Evolutionary conservation across 148 eudicot species (phyloP).

Genomic region (Amaranthus hypochondriacus): DNA sequence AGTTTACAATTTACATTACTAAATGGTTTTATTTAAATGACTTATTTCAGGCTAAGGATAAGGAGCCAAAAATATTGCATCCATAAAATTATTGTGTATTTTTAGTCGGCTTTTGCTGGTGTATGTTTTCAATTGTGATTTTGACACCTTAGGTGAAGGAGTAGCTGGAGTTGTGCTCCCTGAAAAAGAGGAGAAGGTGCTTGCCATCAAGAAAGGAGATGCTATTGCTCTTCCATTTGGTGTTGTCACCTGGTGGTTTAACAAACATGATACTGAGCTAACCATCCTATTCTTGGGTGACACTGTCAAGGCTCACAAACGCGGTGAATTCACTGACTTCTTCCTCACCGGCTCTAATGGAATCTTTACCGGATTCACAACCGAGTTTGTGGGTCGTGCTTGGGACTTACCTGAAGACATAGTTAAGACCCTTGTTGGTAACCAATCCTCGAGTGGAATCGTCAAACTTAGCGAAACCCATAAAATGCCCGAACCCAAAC

Average conservation of each 20-base stretch:
- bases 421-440: slow-evolving; percentile 48
- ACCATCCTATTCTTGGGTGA: slow-evolving; percentile 73
- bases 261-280: slow-evolving; percentile 63
- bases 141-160: slow-evolving; percentile 43
- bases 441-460: slow-evolving; percentile 51
- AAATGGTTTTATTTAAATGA: too few relatives aligned
- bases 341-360: slow-evolving; percentile 68
- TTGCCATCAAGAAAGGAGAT: slow-evolving; percentile 68
- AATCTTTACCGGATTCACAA: slow-evolving; percentile 70
- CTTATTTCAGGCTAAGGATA: too few relatives aligned
- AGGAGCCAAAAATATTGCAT: too few relatives aligned
- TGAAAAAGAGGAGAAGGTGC: slow-evolving; percentile 77
- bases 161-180: slow-evolving; percentile 78
- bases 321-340: slow-evolving; percentile 71
- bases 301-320: slow-evolving; percentile 64
- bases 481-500: too few relatives aligned
- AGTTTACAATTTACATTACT: too few relatives aligned
- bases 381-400: slow-evolving; percentile 75
- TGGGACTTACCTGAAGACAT: slow-evolving; percentile 60
- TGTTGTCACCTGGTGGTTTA: slow-evolving; percentile 76
- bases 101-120: not conserved
- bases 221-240: slow-evolving; percentile 85
- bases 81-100: too few relatives aligned
- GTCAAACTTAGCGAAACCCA: slow-evolving; percentile 39
- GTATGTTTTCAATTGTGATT: not conserved